These are phyloP conservation scores for Ganoderma boninense DNA, from an alignment of 1,284 basidiomycete genomes.

Conservation along the genomic window DNA sequence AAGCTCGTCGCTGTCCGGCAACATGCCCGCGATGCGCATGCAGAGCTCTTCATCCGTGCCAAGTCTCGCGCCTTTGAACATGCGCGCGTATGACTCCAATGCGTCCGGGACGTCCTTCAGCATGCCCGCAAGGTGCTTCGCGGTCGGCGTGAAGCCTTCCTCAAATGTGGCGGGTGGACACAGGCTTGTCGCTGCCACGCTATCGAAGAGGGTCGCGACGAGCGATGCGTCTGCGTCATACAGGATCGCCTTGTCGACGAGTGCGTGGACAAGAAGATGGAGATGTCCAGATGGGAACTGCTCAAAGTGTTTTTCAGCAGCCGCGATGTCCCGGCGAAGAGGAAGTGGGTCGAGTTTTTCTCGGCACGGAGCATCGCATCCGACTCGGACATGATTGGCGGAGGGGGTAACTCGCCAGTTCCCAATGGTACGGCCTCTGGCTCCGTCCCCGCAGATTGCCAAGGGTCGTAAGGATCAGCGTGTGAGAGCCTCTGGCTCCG, in stretches of 20 bases:
- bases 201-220: conserved; percentile 74
- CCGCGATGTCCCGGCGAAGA: conserved; percentile 82
- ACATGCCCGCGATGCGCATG: conserved; percentile 64
- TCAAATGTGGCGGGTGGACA: conserved; percentile 66
- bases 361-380: conserved; percentile 82
- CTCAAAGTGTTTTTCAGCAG: conserved; percentile 87
- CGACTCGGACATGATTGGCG: conserved; percentile 67
- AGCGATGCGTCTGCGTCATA: conserved; percentile 86
- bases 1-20: conserved; percentile 63
- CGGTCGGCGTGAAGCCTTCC: conserved; percentile 69
- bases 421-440: conserved; percentile 32
- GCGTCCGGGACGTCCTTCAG: conserved; percentile 91
- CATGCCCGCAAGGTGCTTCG: conserved; percentile 86
- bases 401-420: conserved; percentile 43
- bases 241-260: conserved; percentile 78
- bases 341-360: conserved; percentile 82
- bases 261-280: conserved; percentile 73
- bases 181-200: conserved; percentile 61
- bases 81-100: conserved; percentile 76
- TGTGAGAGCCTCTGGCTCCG: conserved; percentile 75
- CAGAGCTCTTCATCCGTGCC: conserved; percentile 71
- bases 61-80: conserved; percentile 73
- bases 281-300: conserved; percentile 72
- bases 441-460: conserved; percentile 56
- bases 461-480: conserved; percentile 56